These are phyloP conservation scores for Ascoidea asiatica DNA, from an alignment of 805 yeast species.

Conservation along the genomic window DNA sequence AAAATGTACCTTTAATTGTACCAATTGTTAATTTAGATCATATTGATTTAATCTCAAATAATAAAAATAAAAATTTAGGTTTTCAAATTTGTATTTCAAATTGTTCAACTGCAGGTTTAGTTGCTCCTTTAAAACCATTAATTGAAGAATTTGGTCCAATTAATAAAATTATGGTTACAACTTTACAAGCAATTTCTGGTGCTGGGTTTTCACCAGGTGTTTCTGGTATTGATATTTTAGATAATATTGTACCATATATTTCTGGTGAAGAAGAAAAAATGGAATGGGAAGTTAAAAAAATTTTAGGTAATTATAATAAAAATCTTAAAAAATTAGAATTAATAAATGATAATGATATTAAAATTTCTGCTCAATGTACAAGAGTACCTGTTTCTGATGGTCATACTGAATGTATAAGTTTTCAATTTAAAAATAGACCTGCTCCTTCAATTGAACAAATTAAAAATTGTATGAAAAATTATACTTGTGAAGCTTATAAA, in stretches of 20 bases:
- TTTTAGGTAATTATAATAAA: slow-evolving; percentile 50
- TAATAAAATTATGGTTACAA: slow-evolving; percentile 74
- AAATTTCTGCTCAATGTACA: slow-evolving; percentile 91
- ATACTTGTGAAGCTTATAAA: slow-evolving; percentile 69
- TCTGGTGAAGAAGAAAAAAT: slow-evolving; percentile 97
- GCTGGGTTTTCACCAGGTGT: slow-evolving; percentile 98
- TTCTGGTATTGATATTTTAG: slow-evolving; percentile 86
- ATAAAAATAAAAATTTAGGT: slow-evolving; percentile 55
- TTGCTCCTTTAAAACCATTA: slow-evolving; percentile 92
- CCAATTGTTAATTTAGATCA: slow-evolving; percentile 94
- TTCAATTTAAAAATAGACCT: slow-evolving; percentile 69
- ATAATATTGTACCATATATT: slow-evolving; percentile 89
- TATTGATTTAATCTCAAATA: slow-evolving; percentile 52
- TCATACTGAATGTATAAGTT: slow-evolving; percentile 88
- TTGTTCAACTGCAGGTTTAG: slow-evolving; percentile 97
- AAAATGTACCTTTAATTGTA: slow-evolving; percentile 82
- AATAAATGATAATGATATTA: slow-evolving; percentile 55
- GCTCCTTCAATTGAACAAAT: slow-evolving; percentile 79
- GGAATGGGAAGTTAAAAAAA: slow-evolving; percentile 97
- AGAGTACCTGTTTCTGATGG: slow-evolving; percentile 97
- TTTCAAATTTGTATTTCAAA: slow-evolving; percentile 90
- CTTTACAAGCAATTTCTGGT: slow-evolving; percentile 95
- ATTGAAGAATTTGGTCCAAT: slow-evolving; percentile 85
- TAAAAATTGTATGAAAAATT: slow-evolving; percentile 54
- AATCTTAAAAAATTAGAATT: slow-evolving; percentile 43